Conservation (phyloP, 2,329 filamentous ascomycete genomes). For the Xylogone sp. region DNA sequence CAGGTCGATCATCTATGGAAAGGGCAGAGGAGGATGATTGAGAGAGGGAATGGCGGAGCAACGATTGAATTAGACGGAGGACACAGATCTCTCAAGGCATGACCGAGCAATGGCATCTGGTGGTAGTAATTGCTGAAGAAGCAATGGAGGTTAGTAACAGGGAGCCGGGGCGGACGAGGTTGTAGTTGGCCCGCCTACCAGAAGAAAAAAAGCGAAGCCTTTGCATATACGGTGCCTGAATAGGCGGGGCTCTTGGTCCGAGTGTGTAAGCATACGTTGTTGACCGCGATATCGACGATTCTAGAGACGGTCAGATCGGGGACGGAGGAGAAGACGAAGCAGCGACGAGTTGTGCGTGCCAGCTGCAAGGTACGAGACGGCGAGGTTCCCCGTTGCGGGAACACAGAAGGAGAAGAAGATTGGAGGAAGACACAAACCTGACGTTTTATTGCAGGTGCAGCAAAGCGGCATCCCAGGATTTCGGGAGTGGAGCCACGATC, state of each 20-base stretch:
- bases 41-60: background rate
- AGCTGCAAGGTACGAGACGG: background rate
- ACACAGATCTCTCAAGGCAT: background rate
- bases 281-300: background rate
- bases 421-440: background rate
- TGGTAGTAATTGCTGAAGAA: background rate
- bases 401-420: background rate
- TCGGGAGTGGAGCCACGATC: background rate
- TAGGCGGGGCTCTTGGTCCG: background rate
- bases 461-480: background rate
- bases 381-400: background rate
- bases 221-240: background rate
- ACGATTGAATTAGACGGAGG: background rate
- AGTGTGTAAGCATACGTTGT: background rate
- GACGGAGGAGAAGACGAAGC: too few relatives aligned
- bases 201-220: background rate
- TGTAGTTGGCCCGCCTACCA: background rate
- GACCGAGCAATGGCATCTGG: background rate
- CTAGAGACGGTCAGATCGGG: background rate
- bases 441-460: background rate
- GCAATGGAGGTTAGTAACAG: background rate
- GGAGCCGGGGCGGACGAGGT: background rate
- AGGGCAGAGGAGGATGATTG: background rate
- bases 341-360: background rate
- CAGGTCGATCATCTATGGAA: background rate